Conservation (phyloP, 352 stramenopile genomes). For the Phytophthora niederhauseri region DNA sequence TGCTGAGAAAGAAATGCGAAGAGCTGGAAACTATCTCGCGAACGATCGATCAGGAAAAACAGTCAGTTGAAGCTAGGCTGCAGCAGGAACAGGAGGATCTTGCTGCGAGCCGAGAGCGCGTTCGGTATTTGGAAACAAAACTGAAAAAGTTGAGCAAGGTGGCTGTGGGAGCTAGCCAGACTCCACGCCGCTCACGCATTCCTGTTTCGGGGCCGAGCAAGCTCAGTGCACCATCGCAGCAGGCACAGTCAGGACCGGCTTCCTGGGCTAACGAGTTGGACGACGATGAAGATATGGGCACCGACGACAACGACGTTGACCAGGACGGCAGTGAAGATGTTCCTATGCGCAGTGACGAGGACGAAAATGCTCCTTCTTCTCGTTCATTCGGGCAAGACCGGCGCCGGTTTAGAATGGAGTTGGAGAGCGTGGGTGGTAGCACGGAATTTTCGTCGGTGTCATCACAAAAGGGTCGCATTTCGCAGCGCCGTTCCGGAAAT, state of each 20-base stretch:
- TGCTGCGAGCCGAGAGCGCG: constrained; percentile 56
- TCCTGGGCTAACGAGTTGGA: constrained; percentile 82
- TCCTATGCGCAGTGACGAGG: constrained; percentile 58
- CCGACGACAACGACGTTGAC: constrained; percentile 42
- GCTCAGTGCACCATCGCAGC: constrained; percentile 15
- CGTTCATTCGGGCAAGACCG: constrained; percentile 35
- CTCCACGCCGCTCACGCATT: constrained; percentile 21
- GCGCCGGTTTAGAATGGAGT: constrained; percentile 63
- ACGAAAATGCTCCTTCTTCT: constrained; percentile 30
- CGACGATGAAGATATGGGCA: constrained; percentile 68
- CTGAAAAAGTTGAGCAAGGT: constrained; percentile 45
- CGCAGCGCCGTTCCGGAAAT: constrained; percentile 36
- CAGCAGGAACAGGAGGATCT: constrained; percentile 58
- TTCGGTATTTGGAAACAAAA: constrained; percentile 71
- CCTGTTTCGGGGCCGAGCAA: constrained; percentile 27
- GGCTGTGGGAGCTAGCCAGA: constrained; percentile 27
- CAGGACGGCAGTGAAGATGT: constrained; percentile 53
- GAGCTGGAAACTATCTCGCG: constrained; percentile 61
- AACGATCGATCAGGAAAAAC: constrained; percentile 54
- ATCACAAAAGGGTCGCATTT: constrained; percentile 43
- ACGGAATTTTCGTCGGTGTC: constrained; percentile 45
- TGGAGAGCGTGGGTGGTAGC: constrained; percentile 48
- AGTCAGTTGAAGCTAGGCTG: constrained; percentile 52
- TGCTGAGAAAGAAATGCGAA: constrained; percentile 78
- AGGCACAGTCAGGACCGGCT: constrained; percentile 37